Evolutionary conservation across 2,329 filamentous ascomycete genomes (phyloP), one percentile per base, ranked within the genome.

Genomic region (Hansfordia pulvinata): DNA sequence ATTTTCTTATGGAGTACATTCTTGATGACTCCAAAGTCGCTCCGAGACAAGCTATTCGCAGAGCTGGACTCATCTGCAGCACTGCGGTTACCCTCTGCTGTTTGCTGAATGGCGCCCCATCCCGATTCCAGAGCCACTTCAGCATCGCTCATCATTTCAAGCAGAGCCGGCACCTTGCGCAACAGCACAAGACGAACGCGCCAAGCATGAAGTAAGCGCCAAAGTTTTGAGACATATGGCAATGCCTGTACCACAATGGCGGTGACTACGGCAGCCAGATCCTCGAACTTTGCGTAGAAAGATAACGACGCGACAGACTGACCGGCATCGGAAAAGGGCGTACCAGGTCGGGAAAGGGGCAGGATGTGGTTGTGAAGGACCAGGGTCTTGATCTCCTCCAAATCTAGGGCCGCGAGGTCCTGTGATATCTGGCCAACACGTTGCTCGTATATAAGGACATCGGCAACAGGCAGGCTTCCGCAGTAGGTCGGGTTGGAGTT

Each of bases 231-330:
- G 21, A 94, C 56, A 32, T 80, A 76, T 2, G 90, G 90, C 12
- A 98, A 62, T 4, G 84, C 74, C 44, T 90, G 82, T n/a, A 98
- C 56, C 11, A 93, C 80, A 18, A 88, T 93, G 16, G 86, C 82
- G 2, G 90, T 94, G 30, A 96, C 69, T 24, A 96, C 67, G 14
- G 88, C 83, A 7, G 84, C 86, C 42, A 93, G 73, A 49, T 96
- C 90, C 40, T 90, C 85, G 61, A 96, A 71, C 33, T 69, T 75
- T 35, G 68, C 69, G 50, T 81, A 81, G 21, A 60, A 56, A 17
- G 43, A 56, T 40, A 39, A 56, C 39, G 44, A 58, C 44, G 46
- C 52, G 41, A 49, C 37, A 8, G 54, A 49, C 11, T 44, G 44
- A 25, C 49, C 58, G 2, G 69, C 58, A 42, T 56, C 41, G 35